Evolutionary conservation across 1,284 basidiomycete genomes (phyloP), one percentile per base, ranked within the genome.

Genomic region (Sporisorium sorghi): DNA sequence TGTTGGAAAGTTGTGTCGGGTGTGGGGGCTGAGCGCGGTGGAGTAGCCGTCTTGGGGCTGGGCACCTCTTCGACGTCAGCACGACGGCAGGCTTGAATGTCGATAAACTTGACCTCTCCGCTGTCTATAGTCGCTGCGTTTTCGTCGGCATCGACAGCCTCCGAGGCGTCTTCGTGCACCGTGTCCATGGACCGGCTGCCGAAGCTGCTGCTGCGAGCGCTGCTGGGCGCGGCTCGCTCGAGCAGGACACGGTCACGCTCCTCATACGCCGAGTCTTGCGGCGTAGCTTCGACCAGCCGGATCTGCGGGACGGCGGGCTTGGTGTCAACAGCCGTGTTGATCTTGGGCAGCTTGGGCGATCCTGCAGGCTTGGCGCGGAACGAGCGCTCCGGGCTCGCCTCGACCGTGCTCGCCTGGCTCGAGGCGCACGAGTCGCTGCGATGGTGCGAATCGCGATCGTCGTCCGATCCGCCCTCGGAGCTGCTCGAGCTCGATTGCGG

Each of bases 371-470:
- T 28, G 10, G 50, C 9, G 21, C 12, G 32, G 0, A 43, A 6
- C 3, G 30, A 17, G 24, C 35, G 42, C 2, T 55, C 59, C 2
- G 56, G 52, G 21, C 51, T 59, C 7, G 56, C 14, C 4, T 59
- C 59, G 39, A 58, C 47, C 3, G 59, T 66, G 48, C 69, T 72
- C 8, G 63, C 58, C n/a, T 42, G 44, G 32, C 69, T 72, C 3
- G 69, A 72, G 3, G 51, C 51, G 17, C 46, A 54, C 2, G 63
- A 67, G 32, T 53, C 50, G 53, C 58, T 62, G 17, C 69, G 59
- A n/a, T 49, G 35, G 19, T 39, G 69, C 42, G 39, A 53, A n/a
- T 58, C 56, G 15, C 28, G 52, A 21, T 70, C 53, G 5, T 51
- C 43, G 9, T 64, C 60, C 2, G 61, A 70, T 48, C 15, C 40